Evolutionary conservation across 2,329 filamentous ascomycete genomes (phyloP).

Genomic region (Leptosphaerulina australis): DNA sequence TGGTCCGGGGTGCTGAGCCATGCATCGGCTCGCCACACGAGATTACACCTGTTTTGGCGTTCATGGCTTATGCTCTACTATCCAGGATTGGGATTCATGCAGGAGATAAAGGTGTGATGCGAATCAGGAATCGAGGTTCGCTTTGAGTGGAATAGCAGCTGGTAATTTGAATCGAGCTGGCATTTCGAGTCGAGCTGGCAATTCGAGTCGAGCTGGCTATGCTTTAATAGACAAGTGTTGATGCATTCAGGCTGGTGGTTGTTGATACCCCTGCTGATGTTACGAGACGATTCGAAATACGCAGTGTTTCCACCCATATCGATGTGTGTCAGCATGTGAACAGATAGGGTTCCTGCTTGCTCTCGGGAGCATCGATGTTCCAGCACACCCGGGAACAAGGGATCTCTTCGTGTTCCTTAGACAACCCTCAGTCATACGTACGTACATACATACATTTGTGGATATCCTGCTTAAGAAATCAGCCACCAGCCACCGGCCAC

Average conservation of each 20-base stretch:
- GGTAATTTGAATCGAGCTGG: slow-evolving; percentile 3
- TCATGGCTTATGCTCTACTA: background rate
- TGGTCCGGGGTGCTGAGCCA: slow-evolving; percentile 4
- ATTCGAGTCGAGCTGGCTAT: slow-evolving; percentile 2
- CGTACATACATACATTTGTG: background rate
- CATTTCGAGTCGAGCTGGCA: no score
- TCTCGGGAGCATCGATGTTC: slow-evolving; percentile 2
- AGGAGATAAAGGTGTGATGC: background rate
- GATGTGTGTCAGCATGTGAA: background rate
- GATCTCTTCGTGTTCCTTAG: slow-evolving; percentile 6
- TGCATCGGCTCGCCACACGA: slow-evolving; percentile 8
- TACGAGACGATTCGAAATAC: background rate
- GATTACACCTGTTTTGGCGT: slow-evolving; percentile 7
- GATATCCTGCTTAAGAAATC: background rate
- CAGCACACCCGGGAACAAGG: slow-evolving; percentile 7
- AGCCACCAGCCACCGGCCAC: background rate
- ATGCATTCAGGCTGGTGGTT: background rate
- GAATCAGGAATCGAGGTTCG: slow-evolving; percentile 6
- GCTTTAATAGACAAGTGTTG: background rate
- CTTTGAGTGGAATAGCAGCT: background rate
- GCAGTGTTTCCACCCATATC: background rate
- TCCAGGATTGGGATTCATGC: slow-evolving; percentile 6
- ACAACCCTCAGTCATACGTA: slow-evolving; percentile 3
- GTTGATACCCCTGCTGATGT: background rate
- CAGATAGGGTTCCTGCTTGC: slow-evolving; percentile 1